Conservation (phyloP, 768 basidiomycete genomes). For the Tremella yokohamensis region DNA sequence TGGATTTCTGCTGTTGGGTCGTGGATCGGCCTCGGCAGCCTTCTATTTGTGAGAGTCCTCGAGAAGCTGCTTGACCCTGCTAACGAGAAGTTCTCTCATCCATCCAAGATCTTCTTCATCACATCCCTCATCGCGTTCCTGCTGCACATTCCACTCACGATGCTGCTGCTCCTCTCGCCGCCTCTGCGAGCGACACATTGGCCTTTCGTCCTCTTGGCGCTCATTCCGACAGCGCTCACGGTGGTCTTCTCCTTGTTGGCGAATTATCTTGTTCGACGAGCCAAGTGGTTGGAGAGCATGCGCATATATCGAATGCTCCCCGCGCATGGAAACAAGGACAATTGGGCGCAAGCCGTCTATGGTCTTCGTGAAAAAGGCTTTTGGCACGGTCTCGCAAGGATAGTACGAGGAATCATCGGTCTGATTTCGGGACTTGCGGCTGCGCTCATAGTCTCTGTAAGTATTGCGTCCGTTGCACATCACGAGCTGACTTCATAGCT, state of each 20-base stretch:
- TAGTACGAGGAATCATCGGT: conserved; percentile 36
- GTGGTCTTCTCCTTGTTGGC: conserved; percentile 39
- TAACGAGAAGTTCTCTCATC: conserved; percentile 44
- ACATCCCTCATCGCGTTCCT: conserved; percentile 44
- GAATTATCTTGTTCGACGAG: conserved; percentile 44
- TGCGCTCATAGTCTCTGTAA: conserved; percentile 38
- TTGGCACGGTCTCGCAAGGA: conserved; percentile 32
- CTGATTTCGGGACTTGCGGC: conserved; percentile 45
- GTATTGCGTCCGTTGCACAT: conserved; percentile 6
- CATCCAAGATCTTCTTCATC: conserved; percentile 48
- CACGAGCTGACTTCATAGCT: conserved; percentile 27
- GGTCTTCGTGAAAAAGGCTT: conserved; percentile 39
- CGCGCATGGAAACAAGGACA: conserved; percentile 30
- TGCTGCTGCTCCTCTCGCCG: conserved; percentile 39
- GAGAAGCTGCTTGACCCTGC: not conserved
- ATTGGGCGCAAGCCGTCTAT: conserved; percentile 32
- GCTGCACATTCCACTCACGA: conserved; percentile 40
- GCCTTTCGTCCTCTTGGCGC: conserved; percentile 43
- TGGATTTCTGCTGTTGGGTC: conserved; percentile 46
- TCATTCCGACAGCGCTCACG: conserved; percentile 34
- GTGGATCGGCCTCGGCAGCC: conserved; percentile 45
- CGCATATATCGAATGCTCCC: conserved; percentile 43
- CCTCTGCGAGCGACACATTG: conserved; percentile 32
- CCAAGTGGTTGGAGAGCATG: conserved; percentile 37
- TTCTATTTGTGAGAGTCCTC: conserved; percentile 39